Evolutionary conservation across 1,139 yeast species (phyloP).

Genomic region (Geotrichum siamense): DNA sequence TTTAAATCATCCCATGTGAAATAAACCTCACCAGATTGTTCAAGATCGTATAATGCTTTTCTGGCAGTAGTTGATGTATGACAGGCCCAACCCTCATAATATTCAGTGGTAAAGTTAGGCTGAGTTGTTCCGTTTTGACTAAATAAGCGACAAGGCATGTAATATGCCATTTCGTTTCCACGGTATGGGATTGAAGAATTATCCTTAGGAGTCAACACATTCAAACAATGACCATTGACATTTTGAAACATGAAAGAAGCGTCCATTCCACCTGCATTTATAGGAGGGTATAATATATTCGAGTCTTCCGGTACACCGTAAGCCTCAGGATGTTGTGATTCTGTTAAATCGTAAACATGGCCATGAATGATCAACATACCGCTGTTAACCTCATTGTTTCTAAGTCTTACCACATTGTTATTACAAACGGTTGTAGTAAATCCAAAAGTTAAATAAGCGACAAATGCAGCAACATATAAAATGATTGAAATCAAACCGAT

Average conservation of each 20-base stretch:
- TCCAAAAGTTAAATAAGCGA: slow-evolving; percentile 86
- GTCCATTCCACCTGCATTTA: slow-evolving; percentile 84
- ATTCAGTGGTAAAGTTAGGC: slow-evolving; percentile 51
- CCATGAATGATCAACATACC: slow-evolving; percentile 78
- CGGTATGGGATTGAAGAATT: slow-evolving; percentile 64
- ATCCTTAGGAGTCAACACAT: slow-evolving; percentile 65
- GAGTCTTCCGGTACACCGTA: slow-evolving; percentile 64
- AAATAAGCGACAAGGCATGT: slow-evolving; percentile 82
- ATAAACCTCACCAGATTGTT: slow-evolving; percentile 65
- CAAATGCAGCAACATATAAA: slow-evolving; percentile 62
- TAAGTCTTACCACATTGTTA: slow-evolving; percentile 44
- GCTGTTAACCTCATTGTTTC: slow-evolving; percentile 49
- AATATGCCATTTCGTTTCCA: slow-evolving; percentile 76
- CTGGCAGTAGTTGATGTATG: slow-evolving; percentile 73
- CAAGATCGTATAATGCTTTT: slow-evolving; percentile 53
- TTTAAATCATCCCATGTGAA: slow-evolving; percentile 85
- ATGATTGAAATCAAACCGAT: slow-evolving; percentile 77
- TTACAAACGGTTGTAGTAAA: slow-evolving; percentile 80
- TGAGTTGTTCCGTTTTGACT: slow-evolving; percentile 61
- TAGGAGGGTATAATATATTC: slow-evolving; percentile 74
- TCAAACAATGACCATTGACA: slow-evolving; percentile 89
- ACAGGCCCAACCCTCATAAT: slow-evolving; percentile 82
- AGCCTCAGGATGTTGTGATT: slow-evolving; percentile 71
- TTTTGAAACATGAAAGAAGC: slow-evolving; percentile 88
- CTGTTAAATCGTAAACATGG: slow-evolving; percentile 62